Base-by-base conservation (phyloP, 2,329 filamentous ascomycete genomes). In the Penicillium sp. region DNA sequence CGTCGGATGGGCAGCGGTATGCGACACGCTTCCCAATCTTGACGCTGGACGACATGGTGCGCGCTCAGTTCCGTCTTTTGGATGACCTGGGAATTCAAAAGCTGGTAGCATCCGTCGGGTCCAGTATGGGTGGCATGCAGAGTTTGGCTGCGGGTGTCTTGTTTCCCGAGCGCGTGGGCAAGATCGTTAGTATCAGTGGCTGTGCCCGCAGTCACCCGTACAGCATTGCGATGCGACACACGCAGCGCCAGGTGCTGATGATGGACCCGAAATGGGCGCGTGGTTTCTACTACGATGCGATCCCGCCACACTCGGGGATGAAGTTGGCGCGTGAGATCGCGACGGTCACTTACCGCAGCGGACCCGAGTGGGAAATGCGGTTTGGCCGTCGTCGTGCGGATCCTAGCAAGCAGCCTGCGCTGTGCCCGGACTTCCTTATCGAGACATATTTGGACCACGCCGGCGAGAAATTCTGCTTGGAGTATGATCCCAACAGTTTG, bases 101-200 rank as follows among this genome's bases (percentile, higher is more conserved):
- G 72, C 84, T 99, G 10, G 92, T 96, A 76, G 95, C 95, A 19
- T 96, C 92, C 62, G 94, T 99, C 22, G 95, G 95, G 15, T 92
- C 92, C 6, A 97, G 92, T 77, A 99, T 99, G 95, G 95, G 95
- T 57, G 95, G 95, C 58, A 99, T 99, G 95, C 94, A 97, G 76
- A 95, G 91, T 69, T 85, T 99, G 5, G 93, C 93, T 8, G 91
- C 92, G 0, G 95, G 92, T 3, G 88, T 91, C 0, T 80, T 97
- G 33, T 96, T 94, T 75, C 91, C 93, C 0, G 86, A 91, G 42
- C 86, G 94, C 37, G 90, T 99, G 2, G 88, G 88, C 42, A 89
- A 90, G 67, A 86, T 99, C 65, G 91, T 93, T 40, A 94, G 89
- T 72, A 95, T 98, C 73, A 96, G 91, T 73, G 95, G 94, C 13